Conservation (phyloP, 2,329 filamentous ascomycete genomes). For the Talaromyces albobiverticillius region DNA sequence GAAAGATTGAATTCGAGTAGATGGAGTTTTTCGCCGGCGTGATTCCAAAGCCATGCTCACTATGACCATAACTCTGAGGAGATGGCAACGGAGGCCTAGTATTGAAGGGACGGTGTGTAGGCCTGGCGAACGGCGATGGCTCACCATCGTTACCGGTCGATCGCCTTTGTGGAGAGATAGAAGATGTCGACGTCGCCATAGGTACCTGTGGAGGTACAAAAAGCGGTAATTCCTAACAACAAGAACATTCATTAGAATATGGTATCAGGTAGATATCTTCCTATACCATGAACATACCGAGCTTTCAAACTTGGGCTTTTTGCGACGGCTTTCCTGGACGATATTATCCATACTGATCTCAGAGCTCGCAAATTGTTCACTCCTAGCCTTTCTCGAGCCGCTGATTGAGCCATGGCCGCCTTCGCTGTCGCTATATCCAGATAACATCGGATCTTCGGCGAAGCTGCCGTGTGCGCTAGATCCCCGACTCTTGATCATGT, state of each 20-base stretch:
- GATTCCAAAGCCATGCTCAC: slow-evolving; percentile 38
- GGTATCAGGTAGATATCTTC: background rate
- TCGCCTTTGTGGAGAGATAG: slow-evolving; percentile 86
- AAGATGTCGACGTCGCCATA: slow-evolving; percentile 93
- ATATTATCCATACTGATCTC: slow-evolving; percentile 99
- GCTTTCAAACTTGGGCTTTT: slow-evolving; percentile 92
- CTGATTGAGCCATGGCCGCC: slow-evolving; percentile 70
- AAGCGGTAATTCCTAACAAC: slow-evolving; percentile 78
- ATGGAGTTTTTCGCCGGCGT: slow-evolving; percentile 37
- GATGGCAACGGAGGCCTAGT: slow-evolving; percentile 77
- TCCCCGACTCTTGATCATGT: slow-evolving; percentile 64
- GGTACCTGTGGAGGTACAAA: slow-evolving; percentile 95
- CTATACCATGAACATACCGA: slow-evolving; percentile 66
- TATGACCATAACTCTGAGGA: slow-evolving; percentile 71
- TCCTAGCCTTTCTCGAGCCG: slow-evolving; percentile 70
- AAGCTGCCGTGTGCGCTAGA: slow-evolving; percentile 58
- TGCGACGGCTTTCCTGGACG: slow-evolving; percentile 91
- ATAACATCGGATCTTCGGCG: slow-evolving; percentile 68
- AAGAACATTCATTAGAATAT: slow-evolving; percentile 20
- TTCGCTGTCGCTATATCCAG: slow-evolving; percentile 84
- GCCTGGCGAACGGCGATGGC: slow-evolving; percentile 68
- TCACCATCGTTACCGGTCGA: slow-evolving; percentile 67
- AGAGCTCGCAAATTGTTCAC: slow-evolving; percentile 84
- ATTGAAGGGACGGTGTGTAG: slow-evolving; percentile 74
- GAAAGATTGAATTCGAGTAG: slow-evolving; percentile 60